phyloP scores from a whole-genome alignment of 1,284 basidiomycete species.

The Stereum hirsutum region DNA sequence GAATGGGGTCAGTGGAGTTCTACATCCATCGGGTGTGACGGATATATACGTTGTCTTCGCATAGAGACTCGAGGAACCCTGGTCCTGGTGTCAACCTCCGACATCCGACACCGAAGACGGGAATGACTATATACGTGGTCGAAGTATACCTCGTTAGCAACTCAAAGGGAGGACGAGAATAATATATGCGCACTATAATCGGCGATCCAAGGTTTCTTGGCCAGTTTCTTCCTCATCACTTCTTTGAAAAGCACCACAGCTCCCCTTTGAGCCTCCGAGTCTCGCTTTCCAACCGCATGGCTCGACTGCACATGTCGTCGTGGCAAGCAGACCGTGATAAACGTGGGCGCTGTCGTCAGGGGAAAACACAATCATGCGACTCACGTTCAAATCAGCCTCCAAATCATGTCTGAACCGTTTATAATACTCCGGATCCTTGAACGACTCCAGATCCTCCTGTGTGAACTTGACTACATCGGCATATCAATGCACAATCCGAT shows the following conservation, averaged over 20 bases:
- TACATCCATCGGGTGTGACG: neutral
- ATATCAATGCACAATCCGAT: constrained; percentile 30
- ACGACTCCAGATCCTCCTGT: constrained; percentile 39
- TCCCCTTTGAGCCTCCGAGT: constrained; percentile 30
- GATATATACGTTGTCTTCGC: constrained; percentile 39
- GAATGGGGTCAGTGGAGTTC: neutral
- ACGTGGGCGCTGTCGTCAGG: neutral
- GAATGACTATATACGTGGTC: constrained; percentile 5
- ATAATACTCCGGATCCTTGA: constrained; percentile 41
- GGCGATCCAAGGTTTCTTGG: constrained; percentile 49
- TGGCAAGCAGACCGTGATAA: neutral
- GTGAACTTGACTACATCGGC: constrained; percentile 42
- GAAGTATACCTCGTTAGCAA: neutral
- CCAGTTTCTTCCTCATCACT: constrained; percentile 41
- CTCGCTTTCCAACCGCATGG: constrained; percentile 34
- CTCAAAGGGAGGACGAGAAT: neutral
- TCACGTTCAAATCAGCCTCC: constrained; percentile 44
- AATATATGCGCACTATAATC: constrained; percentile 32
- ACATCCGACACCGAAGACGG: constrained; percentile 5
- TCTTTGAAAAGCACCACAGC: constrained; percentile 31
- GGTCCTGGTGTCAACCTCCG: constrained; percentile 56
- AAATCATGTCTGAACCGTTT: constrained; percentile 38
- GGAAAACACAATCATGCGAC: constrained; percentile 9
- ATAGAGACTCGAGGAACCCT: constrained; percentile 30
- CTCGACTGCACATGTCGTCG: constrained; percentile 37